A percentile compares a stretch with the other conserved stretches of the same genome.
These are phyloP conservation scores for Talaromyces sp. DNA, from an alignment of 2,329 filamentous ascomycete species.

Conservation along the genomic window DNA sequence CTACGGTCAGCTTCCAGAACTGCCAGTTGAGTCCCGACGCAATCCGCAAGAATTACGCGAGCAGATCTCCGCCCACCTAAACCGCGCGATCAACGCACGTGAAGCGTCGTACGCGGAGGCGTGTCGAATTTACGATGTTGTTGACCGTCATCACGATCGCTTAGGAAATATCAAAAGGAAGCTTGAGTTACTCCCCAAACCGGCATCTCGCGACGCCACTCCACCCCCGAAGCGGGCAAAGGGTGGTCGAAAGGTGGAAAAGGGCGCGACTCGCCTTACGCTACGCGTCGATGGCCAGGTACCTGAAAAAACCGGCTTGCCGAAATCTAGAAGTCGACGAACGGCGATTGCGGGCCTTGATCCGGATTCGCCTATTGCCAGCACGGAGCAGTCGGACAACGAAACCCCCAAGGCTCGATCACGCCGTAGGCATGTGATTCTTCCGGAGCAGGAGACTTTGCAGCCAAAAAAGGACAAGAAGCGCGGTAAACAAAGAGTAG, in stretches of 20 bases:
- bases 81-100: constrained; percentile 55
- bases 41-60: constrained; percentile 53
- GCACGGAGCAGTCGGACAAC: constrained; percentile 47
- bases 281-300: constrained; percentile 39
- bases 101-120: constrained; percentile 59
- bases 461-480: constrained; percentile 47
- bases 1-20: constrained; percentile 52
- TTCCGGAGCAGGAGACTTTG: constrained; percentile 19
- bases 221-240: constrained; percentile 42
- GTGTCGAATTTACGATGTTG: constrained; percentile 56
- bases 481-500: constrained; percentile 27
- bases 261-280: constrained; percentile 40
- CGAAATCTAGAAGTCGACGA: constrained; percentile 40
- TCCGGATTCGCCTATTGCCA: constrained; percentile 47
- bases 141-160: constrained; percentile 57
- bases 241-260: constrained; percentile 40
- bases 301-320: constrained; percentile 25
- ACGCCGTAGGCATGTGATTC: constrained; percentile 11
- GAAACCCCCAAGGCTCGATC: constrained; percentile 28
- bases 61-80: constrained; percentile 57
- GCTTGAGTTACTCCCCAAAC: constrained; percentile 60
- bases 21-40: constrained; percentile 51
- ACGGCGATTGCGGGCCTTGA: constrained; percentile 39
- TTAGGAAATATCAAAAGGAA: constrained; percentile 61
- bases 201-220: constrained; percentile 59